Conservation (phyloP, 345 rosid genomes). For the Moringa oleifera region DNA sequence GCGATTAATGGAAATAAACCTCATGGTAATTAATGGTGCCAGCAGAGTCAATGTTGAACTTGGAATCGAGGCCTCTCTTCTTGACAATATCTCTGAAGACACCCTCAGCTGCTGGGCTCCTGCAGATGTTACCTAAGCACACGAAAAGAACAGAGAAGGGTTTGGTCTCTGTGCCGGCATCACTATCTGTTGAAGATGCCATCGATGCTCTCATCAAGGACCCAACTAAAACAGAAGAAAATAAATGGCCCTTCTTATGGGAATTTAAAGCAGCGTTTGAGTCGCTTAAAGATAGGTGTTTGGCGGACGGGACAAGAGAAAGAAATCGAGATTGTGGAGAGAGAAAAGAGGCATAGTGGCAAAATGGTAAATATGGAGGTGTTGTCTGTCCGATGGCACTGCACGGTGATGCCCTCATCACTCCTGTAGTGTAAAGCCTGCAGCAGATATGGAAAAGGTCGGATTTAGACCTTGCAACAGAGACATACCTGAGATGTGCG, state of each 20-base stretch:
- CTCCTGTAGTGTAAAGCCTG: neutral
- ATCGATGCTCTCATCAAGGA: constrained; percentile 36
- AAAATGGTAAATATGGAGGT: constrained; percentile 41
- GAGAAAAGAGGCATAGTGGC: constrained; percentile 31
- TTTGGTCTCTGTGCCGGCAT: constrained; percentile 30
- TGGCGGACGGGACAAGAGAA: constrained; percentile 12
- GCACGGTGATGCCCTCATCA: constrained; percentile 14
- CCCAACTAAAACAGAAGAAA: constrained; percentile 14
- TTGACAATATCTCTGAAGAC: constrained; percentile 75
- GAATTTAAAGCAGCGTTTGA: neutral
- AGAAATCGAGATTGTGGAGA: constrained; percentile 13
- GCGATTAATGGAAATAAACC: constrained; percentile 26
- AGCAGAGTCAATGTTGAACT: constrained; percentile 84
- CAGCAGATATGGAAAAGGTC: too few relatives aligned
- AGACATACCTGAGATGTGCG: too few relatives aligned
- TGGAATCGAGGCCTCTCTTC: constrained; percentile 61
- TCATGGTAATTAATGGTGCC: constrained; percentile 88
- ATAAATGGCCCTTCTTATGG: constrained; percentile 4
- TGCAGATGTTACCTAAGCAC: constrained; percentile 87
- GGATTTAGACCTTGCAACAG: too few relatives aligned
- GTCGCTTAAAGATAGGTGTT: constrained; percentile 14
- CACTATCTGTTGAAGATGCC: constrained; percentile 41
- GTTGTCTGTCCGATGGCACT: constrained; percentile 14
- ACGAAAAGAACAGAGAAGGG: constrained; percentile 86
- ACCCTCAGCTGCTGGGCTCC: constrained; percentile 98